Conservation (phyloP, 1,139 yeast species). For the Sugiyamaella pinicola region DNA sequence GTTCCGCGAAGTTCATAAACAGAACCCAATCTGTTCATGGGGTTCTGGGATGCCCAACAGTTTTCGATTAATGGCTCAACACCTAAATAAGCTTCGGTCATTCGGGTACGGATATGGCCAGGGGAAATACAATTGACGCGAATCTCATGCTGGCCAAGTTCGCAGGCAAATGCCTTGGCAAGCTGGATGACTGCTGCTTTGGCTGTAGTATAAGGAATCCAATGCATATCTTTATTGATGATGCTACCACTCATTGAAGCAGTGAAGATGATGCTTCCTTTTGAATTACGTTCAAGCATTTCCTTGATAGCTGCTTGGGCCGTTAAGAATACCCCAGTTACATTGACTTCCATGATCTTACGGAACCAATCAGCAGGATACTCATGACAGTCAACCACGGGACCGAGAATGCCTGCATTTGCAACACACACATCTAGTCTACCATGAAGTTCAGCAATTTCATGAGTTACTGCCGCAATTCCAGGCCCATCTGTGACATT, state of each 20-base stretch:
- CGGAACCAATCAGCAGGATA: constrained; percentile 50
- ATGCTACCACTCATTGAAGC: constrained; percentile 62
- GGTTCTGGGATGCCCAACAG: constrained; percentile 40
- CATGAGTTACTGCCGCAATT: constrained; percentile 48
- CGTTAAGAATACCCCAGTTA: constrained; percentile 56
- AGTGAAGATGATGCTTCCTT: constrained; percentile 57
- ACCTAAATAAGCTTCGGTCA: constrained; percentile 36
- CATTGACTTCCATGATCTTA: constrained; percentile 50
- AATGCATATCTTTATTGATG: constrained; percentile 57
- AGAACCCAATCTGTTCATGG: constrained; percentile 37
- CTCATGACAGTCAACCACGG: constrained; percentile 48
- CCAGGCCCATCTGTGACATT: constrained; percentile 50
- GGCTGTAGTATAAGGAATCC: constrained; percentile 60
- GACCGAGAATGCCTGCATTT: constrained; percentile 64
- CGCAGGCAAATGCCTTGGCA: constrained; percentile 56
- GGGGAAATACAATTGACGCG: constrained; percentile 60
- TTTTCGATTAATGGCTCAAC: constrained; percentile 37
- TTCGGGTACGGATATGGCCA: constrained; percentile 50
- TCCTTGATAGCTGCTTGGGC: constrained; percentile 53
- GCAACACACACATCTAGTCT: constrained; percentile 65
- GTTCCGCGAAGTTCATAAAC: constrained; percentile 72
- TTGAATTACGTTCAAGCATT: constrained; percentile 48
- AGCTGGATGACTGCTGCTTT: constrained; percentile 61
- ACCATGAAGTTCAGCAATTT: constrained; percentile 56
- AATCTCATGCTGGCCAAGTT: constrained; percentile 48